Evolutionary conservation across 257 asterid species (phyloP), one percentile per base, ranked within the genome.

Genomic region (Datura wrightii): DNA sequence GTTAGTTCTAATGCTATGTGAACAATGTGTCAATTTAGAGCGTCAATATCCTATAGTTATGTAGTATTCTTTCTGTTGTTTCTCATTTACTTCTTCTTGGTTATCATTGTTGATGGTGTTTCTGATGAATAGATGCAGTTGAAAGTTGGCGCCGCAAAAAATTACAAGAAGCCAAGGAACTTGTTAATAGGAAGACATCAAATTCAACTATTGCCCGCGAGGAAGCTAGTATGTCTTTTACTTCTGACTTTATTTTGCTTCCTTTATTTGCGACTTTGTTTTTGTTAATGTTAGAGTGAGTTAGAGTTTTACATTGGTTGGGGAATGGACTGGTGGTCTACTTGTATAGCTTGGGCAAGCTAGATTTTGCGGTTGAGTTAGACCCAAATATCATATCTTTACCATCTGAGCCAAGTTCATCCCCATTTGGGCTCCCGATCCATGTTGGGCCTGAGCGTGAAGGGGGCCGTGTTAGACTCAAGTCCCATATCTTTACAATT

Each of bases 61-160:
- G 19, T 46, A n/a, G 56, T 44, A 11, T 46, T 72, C 80, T 48
- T 46, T 19, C 56, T 34, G 16, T 74, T 13, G 19, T 48, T 48
- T 74, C 55, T 74, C 79, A 70, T 48, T 74, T 74, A 19, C 41
- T 74, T 74, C 60, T 50, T 48, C 81, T 7, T 74, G 44, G 13
- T 31, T 48, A 48, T 74, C 60, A 74, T 74, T 74, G 42, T 24
- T 74, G n/a, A 50, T 6, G 60, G 6, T 24, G 9, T 74, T 83
- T 82, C 53, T 83, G 74, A 76, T 79, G 39, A 86, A 82, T 93
- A 96, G 98, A 88, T 46, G 94, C 91, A 46, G 89, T 94, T 80
- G 94, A 92, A 80, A 83, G 89, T 80, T 96, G 98, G 99, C 96
- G 95, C 56, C 71, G 60, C 53, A 86, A 89, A 70, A 94, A 93